A percentile compares a stretch with the other conserved stretches of the same genome.
phyloP scores from a whole-genome alignment of 163 green algal genomes.

The Chlorella variabilis region DNA sequence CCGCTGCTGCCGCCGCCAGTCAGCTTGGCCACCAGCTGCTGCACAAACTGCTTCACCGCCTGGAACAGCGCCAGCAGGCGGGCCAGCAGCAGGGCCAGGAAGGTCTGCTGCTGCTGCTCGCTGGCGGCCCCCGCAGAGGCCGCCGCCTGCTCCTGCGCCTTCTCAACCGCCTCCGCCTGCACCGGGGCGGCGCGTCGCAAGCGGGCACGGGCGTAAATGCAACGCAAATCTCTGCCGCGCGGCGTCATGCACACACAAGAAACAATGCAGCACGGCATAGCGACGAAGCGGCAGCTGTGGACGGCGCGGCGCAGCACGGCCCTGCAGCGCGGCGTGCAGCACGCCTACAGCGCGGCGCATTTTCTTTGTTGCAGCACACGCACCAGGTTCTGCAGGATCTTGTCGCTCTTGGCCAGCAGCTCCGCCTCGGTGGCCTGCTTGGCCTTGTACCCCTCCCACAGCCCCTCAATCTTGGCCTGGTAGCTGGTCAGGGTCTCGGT shows the following conservation, averaged over 20 bases:
- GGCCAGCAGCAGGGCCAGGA: neutral
- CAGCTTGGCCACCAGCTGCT: constrained; percentile 16
- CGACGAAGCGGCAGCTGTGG: too few relatives aligned
- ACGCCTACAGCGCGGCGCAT: too few relatives aligned
- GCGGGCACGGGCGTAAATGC: too few relatives aligned
- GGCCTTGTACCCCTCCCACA: constrained; percentile 2
- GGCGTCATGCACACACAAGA: too few relatives aligned
- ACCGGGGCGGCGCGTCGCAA: too few relatives aligned
- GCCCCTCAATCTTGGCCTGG: constrained; percentile 6
- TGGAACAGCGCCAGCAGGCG: neutral
- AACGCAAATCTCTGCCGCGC: too few relatives aligned
- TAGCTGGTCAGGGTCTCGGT: neutral
- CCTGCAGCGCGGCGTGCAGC: too few relatives aligned
- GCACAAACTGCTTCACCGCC: neutral
- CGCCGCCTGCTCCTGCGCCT: constrained; percentile 3
- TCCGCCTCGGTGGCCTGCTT: constrained; percentile 18
- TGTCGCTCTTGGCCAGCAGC: constrained; percentile 32
- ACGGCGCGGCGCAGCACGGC: too few relatives aligned
- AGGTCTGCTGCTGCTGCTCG: neutral
- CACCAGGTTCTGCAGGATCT: constrained; percentile 19
- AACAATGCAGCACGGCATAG: too few relatives aligned
- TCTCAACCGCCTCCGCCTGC: constrained; percentile 6
- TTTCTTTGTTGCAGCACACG: too few relatives aligned
- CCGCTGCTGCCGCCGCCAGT: constrained; percentile 15
- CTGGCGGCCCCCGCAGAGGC: neutral